Conservation (phyloP, 257 asterid genomes). For the Eustoma russellianum region DNA sequence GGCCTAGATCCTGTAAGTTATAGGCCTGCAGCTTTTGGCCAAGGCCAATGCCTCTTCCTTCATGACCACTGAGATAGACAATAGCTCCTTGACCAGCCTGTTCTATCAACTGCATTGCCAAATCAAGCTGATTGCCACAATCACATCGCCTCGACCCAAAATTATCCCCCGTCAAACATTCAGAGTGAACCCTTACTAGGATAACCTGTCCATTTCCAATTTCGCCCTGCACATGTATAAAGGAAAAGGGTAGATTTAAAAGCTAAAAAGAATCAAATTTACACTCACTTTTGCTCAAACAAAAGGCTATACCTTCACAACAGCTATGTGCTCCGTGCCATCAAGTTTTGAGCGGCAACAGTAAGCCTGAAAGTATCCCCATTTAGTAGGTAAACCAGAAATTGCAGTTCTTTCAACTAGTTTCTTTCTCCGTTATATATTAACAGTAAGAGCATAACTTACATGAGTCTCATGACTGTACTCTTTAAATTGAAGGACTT, state of each 20-base stretch:
- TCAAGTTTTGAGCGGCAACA: conserved; percentile 72
- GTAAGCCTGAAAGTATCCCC: conserved; percentile 62
- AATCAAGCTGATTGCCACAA: conserved; percentile 72
- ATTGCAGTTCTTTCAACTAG: conserved; percentile 58
- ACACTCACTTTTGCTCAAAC: background rate
- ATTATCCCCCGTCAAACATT: conserved; percentile 77
- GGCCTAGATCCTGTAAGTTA: conserved; percentile 74
- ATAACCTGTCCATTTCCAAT: conserved; percentile 73
- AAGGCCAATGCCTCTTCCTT: conserved; percentile 81
- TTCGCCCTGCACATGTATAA: conserved; percentile 35
- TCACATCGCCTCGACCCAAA: conserved; percentile 79
- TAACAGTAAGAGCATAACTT: conserved; percentile 4
- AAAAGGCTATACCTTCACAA: conserved; percentile 41
- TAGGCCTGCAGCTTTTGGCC: conserved; percentile 78
- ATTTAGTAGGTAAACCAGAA: conserved; percentile 65
- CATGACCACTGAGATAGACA: conserved; percentile 74
- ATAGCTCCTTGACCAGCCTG: conserved; percentile 63
- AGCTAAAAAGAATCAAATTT: background rate
- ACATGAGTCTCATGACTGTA: no score
- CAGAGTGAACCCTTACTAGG: conserved; percentile 82
- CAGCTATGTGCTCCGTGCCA: conserved; percentile 63
- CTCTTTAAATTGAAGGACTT: no score
- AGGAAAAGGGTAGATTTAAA: background rate
- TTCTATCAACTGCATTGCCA: conserved; percentile 72
- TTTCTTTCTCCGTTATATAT: conserved; percentile 72